Evolutionary conservation across 495 filamentous ascomycete genomes (phyloP).

Genomic region (Penicillium waksmanii): DNA sequence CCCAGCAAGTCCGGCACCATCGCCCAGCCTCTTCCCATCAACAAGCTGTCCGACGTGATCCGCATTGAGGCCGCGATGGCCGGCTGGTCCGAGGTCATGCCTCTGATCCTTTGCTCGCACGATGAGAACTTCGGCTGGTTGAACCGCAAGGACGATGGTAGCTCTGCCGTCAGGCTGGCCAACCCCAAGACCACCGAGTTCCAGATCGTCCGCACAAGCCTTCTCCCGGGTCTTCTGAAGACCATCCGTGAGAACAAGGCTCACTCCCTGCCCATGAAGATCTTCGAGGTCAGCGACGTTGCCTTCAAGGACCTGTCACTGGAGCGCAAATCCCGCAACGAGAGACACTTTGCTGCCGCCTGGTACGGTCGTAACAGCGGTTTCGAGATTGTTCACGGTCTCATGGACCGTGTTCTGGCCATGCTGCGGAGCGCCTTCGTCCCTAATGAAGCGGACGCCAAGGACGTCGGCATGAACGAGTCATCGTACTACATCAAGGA

Average conservation of each 20-base stretch:
- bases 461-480: slow-evolving; percentile 56
- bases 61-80: slow-evolving; percentile 90
- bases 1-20: slow-evolving; percentile 83
- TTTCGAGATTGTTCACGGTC: slow-evolving; percentile 94
- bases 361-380: slow-evolving; percentile 94
- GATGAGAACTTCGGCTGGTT: slow-evolving; percentile 98
- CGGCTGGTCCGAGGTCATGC: slow-evolving; percentile 96
- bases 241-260: slow-evolving; percentile 94
- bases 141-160: slow-evolving; percentile 87
- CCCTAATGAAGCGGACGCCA: slow-evolving; percentile 70
- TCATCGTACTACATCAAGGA: slow-evolving; percentile 90
- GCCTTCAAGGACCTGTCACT: slow-evolving; percentile 78
- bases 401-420: slow-evolving; percentile 86
- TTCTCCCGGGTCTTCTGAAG: slow-evolving; percentile 91
- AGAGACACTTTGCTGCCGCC: slow-evolving; percentile 92
- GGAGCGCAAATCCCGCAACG: slow-evolving; percentile 87
- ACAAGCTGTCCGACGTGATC: slow-evolving; percentile 92
- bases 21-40: slow-evolving; percentile 84
- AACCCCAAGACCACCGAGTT: slow-evolving; percentile 98
- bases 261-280: slow-evolving; percentile 84
- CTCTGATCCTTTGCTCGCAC: slow-evolving; percentile 94
- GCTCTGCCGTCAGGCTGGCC: slow-evolving; percentile 80
- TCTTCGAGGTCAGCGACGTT: slow-evolving; percentile 92
- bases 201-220: slow-evolving; percentile 89
- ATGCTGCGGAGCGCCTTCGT: slow-evolving; percentile 89